Conservation (phyloP, 768 basidiomycete genomes). For the Boletus sensibilis region DNA sequence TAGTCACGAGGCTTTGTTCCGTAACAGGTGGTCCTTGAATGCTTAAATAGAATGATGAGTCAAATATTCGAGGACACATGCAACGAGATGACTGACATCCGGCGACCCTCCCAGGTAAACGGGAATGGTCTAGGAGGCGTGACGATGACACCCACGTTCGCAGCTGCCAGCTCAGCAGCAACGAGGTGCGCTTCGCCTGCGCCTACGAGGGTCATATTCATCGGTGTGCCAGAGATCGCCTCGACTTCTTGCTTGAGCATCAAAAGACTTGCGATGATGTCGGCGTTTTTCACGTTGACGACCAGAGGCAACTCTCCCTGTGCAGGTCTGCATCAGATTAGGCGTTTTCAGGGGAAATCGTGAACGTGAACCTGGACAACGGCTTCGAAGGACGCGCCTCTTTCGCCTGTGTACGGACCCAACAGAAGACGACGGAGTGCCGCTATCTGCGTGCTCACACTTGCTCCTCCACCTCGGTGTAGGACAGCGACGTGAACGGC, state of each 20-base stretch:
- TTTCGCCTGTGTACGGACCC: constrained; percentile 24
- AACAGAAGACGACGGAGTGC: constrained; percentile 50
- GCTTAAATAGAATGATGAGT: constrained; percentile 32
- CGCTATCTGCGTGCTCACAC: constrained; percentile 65
- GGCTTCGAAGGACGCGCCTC: constrained; percentile 33
- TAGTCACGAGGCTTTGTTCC: constrained; percentile 68
- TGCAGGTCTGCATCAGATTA: constrained; percentile 7
- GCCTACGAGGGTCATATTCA: constrained; percentile 53
- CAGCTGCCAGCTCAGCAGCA: constrained; percentile 47
- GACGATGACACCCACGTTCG: constrained; percentile 70
- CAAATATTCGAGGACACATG: not conserved
- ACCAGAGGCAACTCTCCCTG: constrained; percentile 66
- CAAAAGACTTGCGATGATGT: constrained; percentile 71
- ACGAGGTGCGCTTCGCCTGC: constrained; percentile 54
- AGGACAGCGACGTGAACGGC: constrained; percentile 61
- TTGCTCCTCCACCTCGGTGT: constrained; percentile 31
- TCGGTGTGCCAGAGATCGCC: constrained; percentile 23
- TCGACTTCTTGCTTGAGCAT: constrained; percentile 57
- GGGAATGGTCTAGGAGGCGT: constrained; percentile 65
- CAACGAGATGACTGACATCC: constrained; percentile 47
- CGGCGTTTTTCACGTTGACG: constrained; percentile 65
- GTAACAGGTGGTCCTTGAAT: constrained; percentile 67
- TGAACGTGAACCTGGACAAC: constrained; percentile 36
- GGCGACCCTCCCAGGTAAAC: constrained; percentile 57
- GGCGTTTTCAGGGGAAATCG: not conserved